phyloP scores from a whole-genome alignment of 257 asterid genomes.

The Forsythia viridissima region DNA sequence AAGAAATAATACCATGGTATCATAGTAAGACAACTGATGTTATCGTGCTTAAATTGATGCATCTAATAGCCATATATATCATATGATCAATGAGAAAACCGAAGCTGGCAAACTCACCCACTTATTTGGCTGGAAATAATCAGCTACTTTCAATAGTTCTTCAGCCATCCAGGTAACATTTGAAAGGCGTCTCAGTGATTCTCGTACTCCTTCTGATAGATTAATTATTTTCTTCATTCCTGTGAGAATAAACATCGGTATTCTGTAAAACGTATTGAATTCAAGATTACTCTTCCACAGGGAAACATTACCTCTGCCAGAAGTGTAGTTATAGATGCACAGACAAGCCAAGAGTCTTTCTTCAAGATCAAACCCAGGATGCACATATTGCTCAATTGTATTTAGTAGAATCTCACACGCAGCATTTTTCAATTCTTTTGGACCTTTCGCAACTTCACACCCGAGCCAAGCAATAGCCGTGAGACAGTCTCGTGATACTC shows the following conservation, averaged over 20 bases:
- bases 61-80: not conserved
- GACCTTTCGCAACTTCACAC: conserved; percentile 67
- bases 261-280: not conserved
- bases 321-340: conserved; percentile 80
- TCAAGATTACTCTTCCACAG: not conserved
- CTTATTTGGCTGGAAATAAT: conserved; percentile 88
- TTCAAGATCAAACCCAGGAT: conserved; percentile 89
- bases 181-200: conserved; percentile 86
- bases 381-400: conserved; percentile 67
- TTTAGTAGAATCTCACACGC: conserved; percentile 74
- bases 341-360: conserved; percentile 88
- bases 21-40: too few species aligned
- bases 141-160: conserved; percentile 88
- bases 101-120: conserved; percentile 64
- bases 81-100: not conserved
- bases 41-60: not conserved
- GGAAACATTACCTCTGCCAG: conserved; percentile 62
- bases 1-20: too few species aligned
- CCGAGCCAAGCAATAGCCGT: conserved; percentile 81
- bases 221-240: conserved; percentile 80
- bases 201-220: conserved; percentile 85
- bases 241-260: conserved; percentile 30
- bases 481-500: conserved; percentile 72
- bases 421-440: conserved; percentile 63
- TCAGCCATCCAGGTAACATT: conserved; percentile 94